Evolutionary conservation across 2,329 filamentous ascomycete species (phyloP).

Genomic region (Colletotrichum agaves): DNA sequence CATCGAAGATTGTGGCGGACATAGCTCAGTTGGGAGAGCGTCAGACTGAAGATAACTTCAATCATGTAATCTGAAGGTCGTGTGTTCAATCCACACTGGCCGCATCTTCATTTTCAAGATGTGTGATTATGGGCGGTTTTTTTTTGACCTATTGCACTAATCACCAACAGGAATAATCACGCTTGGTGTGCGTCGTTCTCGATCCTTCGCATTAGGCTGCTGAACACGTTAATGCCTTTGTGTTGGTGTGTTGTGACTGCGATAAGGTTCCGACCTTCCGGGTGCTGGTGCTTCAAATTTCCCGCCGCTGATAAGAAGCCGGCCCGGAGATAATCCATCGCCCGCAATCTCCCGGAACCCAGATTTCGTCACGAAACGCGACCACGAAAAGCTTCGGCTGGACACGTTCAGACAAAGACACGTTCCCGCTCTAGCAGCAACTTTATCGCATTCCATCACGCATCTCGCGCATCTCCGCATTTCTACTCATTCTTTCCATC

Average conservation of each 20-base stretch:
- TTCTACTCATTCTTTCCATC: neutral
- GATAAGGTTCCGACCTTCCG: neutral
- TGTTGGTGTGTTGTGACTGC: neutral
- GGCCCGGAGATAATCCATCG: conserved; percentile 34
- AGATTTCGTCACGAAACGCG: conserved; percentile 34
- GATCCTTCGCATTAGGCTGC: too few relatives aligned
- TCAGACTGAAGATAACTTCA: conserved; percentile 38
- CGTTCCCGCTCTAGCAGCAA: conserved; percentile 20
- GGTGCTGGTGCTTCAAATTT: neutral
- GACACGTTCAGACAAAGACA: conserved; percentile 22
- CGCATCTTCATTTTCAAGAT: conserved; percentile 26
- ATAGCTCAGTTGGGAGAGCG: conserved; percentile 38
- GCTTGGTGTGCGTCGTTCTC: too few relatives aligned
- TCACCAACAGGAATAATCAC: too few relatives aligned
- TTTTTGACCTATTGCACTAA: neutral
- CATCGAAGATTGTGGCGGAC: conserved; percentile 30
- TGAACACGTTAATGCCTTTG: too few relatives aligned
- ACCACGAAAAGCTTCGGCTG: conserved; percentile 22
- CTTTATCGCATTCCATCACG: conserved; percentile 13
- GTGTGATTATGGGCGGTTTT: neutral
- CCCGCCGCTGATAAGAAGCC: conserved; percentile 25
- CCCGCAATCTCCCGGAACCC: conserved; percentile 32
- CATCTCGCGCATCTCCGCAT: conserved; percentile 2
- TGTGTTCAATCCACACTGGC: conserved; percentile 39
- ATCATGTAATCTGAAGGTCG: conserved; percentile 36